Percentiles rank a stretch among this genome's conserved stretches.
These are phyloP conservation scores for Tuber melanosporum DNA, from an alignment of 495 filamentous ascomycete species.

Conservation along the genomic window DNA sequence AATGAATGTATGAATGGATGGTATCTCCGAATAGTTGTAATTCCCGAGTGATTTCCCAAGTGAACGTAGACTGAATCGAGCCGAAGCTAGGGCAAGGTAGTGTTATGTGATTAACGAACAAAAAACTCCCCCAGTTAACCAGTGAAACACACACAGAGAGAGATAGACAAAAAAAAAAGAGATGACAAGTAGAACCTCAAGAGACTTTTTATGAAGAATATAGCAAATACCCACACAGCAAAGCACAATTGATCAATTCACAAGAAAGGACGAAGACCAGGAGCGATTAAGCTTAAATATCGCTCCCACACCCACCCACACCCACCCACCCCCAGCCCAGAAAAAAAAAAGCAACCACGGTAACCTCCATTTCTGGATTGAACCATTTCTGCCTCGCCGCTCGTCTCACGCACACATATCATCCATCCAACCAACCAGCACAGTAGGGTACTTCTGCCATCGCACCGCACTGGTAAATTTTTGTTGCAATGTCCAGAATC, in stretches of 20 bases:
- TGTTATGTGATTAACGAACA: not conserved
- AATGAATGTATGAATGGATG: not conserved
- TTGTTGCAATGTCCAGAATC: not conserved
- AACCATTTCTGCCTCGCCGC: not conserved
- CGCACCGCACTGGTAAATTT: not conserved
- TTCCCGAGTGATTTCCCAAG: not conserved
- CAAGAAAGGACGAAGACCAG: not conserved
- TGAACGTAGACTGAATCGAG: not conserved
- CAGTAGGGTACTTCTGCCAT: not conserved
- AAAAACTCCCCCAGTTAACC: not conserved
- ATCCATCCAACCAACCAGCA: not conserved
- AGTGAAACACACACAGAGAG: not conserved
- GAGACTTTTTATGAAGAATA: not conserved
- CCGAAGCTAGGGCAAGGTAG: not conserved
- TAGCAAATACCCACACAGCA: not conserved
- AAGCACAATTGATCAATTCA: not conserved
- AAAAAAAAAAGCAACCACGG: not conserved
- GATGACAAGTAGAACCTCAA: not conserved
- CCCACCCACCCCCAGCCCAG: not conserved
- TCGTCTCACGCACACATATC: not conserved
- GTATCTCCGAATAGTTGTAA: not conserved
- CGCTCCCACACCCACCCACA: not conserved
- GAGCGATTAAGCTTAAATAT: not conserved
- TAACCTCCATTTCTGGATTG: not conserved
- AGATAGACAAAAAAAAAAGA: not conserved